Base-by-base conservation (phyloP, 805 yeast genomes). In the Ogataea salicorniae region DNA sequence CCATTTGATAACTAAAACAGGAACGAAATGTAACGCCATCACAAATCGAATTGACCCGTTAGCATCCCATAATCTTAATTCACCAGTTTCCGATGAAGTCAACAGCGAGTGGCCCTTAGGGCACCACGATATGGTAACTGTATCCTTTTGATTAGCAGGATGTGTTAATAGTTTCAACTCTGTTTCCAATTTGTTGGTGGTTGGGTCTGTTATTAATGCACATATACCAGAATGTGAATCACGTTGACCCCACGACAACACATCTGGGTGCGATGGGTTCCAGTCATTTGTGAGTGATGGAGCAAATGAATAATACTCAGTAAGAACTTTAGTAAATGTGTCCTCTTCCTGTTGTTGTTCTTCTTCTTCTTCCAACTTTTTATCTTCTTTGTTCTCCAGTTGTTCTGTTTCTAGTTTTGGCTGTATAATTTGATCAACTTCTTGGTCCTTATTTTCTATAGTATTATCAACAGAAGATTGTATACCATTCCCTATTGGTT, bases 1-100 rank as follows among this genome's bases (percentile, higher is more conserved):
- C 95, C 95, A 89, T 46, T 70, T 62, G 4, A 85, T 66, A 2
- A 72, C 60, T 9, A 80, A 57, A 0, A 89, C 73, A 0, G 91
- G 79, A 2, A 77, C 63, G 39, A 72, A 70, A 54, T 81, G 87
- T 35, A 75, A 60, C 23, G 74, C 70, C 55, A 81, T 64, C 1
- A 77, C 75, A 43, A 80, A 83, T 49, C 77, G 71, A 36, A 88
- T 68, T 31, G 76, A 74, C 0, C 96, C 95, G 41, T 80, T 83
- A 0, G 77, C 71, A 11, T 82, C 76, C 95, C 96, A 90, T n/a
- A 87, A 70, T 47, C 92, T 68, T 8, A 90, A 57, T 56, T 85
- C 92, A 14, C 96, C 96, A 57, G 75, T 75, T 46, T 75, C 79
- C 2, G 82, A 74, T 3, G 83, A 85, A 0, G 91, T 84, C 14